Conservation (phyloP, 1,139 yeast genomes). For the Debaryomyces psychrophilus region DNA sequence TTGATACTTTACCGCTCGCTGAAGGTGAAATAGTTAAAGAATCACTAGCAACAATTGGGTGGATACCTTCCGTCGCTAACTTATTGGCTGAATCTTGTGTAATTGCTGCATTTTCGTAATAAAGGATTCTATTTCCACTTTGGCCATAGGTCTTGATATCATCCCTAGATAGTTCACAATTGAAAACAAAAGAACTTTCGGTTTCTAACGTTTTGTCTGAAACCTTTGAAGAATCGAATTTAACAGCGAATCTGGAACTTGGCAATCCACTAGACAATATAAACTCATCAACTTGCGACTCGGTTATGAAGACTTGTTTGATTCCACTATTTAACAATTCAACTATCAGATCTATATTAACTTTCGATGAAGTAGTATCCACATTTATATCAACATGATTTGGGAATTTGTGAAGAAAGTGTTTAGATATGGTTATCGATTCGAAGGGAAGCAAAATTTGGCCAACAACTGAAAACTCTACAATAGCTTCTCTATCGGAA, state of each 20-base stretch:
- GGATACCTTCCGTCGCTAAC: constrained; percentile 42
- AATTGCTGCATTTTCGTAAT: constrained; percentile 26
- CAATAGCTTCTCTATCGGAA: constrained; percentile 24
- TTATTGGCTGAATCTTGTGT: constrained; percentile 31
- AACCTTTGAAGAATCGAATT: constrained; percentile 22
- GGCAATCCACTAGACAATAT: constrained; percentile 62
- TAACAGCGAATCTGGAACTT: constrained; percentile 55
- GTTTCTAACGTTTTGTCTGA: constrained; percentile 20
- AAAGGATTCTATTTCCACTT: constrained; percentile 51
- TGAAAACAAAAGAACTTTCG: constrained; percentile 29
- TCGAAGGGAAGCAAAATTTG: constrained; percentile 39
- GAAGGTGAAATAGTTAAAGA: constrained; percentile 46
- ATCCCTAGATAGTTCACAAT: constrained; percentile 19
- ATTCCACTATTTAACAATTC: constrained; percentile 72
- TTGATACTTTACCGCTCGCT: constrained; percentile 38
- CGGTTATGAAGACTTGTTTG: constrained; percentile 49
- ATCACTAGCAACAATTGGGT: constrained; percentile 49
- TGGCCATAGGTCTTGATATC: constrained; percentile 24
- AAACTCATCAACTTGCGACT: constrained; percentile 32
- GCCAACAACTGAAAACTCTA: constrained; percentile 41
- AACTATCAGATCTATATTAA: constrained; percentile 48
- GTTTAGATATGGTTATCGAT: constrained; percentile 33
- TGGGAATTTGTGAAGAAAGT: constrained; percentile 41
- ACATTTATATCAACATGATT: constrained; percentile 35
- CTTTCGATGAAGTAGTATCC: constrained; percentile 29